Conservation (phyloP, 1,284 basidiomycete genomes). For the Apiotrichum veenhuisii region DNA sequence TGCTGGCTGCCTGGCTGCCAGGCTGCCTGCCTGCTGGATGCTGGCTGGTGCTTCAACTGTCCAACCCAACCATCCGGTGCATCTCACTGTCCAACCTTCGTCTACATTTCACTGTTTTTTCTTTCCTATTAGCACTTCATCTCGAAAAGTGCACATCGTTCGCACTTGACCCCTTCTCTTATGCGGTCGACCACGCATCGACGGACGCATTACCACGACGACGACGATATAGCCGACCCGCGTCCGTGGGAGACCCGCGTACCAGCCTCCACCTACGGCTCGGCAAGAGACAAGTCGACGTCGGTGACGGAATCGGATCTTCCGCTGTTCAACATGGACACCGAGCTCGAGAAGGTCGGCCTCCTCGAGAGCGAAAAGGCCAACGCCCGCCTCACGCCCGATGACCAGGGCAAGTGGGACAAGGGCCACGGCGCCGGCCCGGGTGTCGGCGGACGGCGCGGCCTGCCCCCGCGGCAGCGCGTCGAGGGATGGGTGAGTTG, state of each 20-base stretch:
- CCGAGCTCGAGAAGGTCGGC: constrained; percentile 2
- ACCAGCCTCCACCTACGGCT: constrained; percentile 38
- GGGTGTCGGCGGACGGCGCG: constrained; percentile 39
- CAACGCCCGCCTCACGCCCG: constrained; percentile 27
- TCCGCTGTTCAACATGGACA: constrained; percentile 19
- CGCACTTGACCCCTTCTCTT: not conserved
- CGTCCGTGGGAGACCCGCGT: constrained; percentile 43
- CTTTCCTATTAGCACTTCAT: not conserved
- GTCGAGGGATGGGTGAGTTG: constrained; percentile 41
- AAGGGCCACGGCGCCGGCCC: constrained; percentile 45
- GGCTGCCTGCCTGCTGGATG: no score
- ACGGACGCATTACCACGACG: constrained; percentile 24
- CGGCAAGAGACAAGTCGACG: constrained; percentile 14
- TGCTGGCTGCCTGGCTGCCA: no score
- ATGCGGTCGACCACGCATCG: constrained; percentile 24
- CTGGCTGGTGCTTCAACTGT: no score
- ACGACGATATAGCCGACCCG: constrained; percentile 39
- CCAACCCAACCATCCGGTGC: no score
- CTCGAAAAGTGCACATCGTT: not conserved
- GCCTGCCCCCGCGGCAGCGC: constrained; percentile 40
- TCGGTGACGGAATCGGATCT: constrained; percentile 9
- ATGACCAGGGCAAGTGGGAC: constrained; percentile 44
- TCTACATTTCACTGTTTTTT: no score
- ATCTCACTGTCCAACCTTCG: no score
- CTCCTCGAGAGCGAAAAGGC: constrained; percentile 18